phyloP scores from a whole-genome alignment of 805 yeast species.

The Lachancea nothofagi region DNA sequence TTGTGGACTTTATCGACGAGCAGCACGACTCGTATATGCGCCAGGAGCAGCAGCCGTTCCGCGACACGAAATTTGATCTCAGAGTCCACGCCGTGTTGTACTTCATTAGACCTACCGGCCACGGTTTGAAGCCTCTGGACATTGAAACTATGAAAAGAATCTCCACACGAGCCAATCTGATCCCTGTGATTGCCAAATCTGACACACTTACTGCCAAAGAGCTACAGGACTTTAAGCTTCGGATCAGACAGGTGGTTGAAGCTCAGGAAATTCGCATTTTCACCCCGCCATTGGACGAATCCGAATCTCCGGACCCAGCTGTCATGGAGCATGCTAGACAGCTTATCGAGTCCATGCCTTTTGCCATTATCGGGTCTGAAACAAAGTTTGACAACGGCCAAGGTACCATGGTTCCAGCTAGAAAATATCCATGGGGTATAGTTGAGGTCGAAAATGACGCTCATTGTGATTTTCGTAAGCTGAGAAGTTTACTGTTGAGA shows the following conservation, averaged over 20 bases:
- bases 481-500: constrained; percentile 72
- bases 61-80: constrained; percentile 62
- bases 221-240: constrained; percentile 59
- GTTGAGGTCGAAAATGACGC: constrained; percentile 83
- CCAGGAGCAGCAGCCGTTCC: constrained; percentile 87
- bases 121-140: constrained; percentile 80
- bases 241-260: constrained; percentile 77
- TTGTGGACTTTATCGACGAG: constrained; percentile 83
- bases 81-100: constrained; percentile 89
- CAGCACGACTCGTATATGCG: constrained; percentile 85
- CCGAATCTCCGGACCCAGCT: constrained; percentile 46
- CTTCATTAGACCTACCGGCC: constrained; percentile 89
- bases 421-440: constrained; percentile 87
- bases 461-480: constrained; percentile 79
- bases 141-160: constrained; percentile 82
- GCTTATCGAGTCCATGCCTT: constrained; percentile 79
- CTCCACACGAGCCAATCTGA: constrained; percentile 73
- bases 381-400: constrained; percentile 57
- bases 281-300: constrained; percentile 69
- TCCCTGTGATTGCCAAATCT: constrained; percentile 86
- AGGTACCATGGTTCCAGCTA: constrained; percentile 66
- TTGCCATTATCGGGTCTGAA: constrained; percentile 76
- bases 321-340: constrained; percentile 76
- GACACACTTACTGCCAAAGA: constrained; percentile 75
- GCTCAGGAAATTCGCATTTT: constrained; percentile 78